Base-by-base conservation (phyloP, 108 stramenopile genomes). In the Fistulifera solaris region DNA sequence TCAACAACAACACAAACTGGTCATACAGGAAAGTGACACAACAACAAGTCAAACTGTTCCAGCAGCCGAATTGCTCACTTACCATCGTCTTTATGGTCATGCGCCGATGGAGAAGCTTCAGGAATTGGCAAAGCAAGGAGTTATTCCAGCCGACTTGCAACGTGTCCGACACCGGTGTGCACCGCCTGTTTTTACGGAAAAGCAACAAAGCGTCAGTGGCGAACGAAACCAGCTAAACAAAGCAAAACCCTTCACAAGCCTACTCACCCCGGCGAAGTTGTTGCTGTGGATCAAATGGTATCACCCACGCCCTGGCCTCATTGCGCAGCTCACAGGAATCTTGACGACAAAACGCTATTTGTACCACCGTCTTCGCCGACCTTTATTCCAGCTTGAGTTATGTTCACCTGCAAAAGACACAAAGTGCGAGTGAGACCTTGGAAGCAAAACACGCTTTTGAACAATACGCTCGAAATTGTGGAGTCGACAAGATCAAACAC, bases 291-390 rank as follows among this genome's bases (percentile, higher is more conserved):
- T 39, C 76, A 77, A 41, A 43, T 77, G 63, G 43, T 41, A 4
- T 65, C 67, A 27, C 52, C 70, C 16, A 64, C 63, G n/a, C 56
- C 67, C 5, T n/a, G 71, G 67, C 12, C 48, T 72, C 26, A 56
- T 77, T 6, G 75, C 75, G 16, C 80, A 81, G 52, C 62, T 73
- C 38, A 58, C 43, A 38, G 67, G 70, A 16, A 58, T 57, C 8
- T 21, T 73, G 1, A 75, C 74, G 0, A 56, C 43, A n/a, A 12
- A 25, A 54, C 50, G 71, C 18, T 75, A 75, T 38, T 13, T 18
- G 2, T 56, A 25, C 61, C 0, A 76, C 79, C 23, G 56, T 80
- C 31, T 77, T 71, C 52, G 70, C 71, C 12, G 80, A 81, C 55
- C 72, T 77, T 19, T 47, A 27, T 48, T 55, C 52, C 25, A 4